Evolutionary conservation across 345 rosid species (phyloP).

Genomic region (Eutrema japonicum): DNA sequence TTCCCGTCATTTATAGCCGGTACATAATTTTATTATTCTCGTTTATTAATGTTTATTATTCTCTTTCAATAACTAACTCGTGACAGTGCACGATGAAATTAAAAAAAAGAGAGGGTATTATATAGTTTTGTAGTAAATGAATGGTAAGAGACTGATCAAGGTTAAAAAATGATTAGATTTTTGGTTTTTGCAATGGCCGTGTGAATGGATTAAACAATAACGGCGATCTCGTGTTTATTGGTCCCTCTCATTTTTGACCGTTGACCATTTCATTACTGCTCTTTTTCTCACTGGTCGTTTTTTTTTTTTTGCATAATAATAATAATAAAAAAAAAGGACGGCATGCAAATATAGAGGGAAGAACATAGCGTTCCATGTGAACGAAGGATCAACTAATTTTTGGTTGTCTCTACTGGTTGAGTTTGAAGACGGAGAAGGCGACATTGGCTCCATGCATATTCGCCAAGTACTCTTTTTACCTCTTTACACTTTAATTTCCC

Average conservation of each 20-base stretch:
- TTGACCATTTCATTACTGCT: slow-evolving; percentile 22
- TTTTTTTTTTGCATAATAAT: neutral
- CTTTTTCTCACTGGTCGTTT: neutral
- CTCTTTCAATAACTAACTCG: slow-evolving; percentile 35
- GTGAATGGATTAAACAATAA: slow-evolving; percentile 32
- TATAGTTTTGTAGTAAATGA: slow-evolving; percentile 5
- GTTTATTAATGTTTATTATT: slow-evolving; percentile 10
- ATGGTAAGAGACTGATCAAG: neutral
- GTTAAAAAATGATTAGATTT: neutral
- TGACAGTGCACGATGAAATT: slow-evolving; percentile 37
- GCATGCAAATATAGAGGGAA: slow-evolving; percentile 85
- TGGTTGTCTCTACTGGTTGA: slow-evolving; percentile 89
- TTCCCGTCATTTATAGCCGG: slow-evolving; percentile 76
- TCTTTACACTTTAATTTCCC: slow-evolving; percentile 19
- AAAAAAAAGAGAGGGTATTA: neutral
- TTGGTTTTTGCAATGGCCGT: neutral
- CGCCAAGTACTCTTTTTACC: slow-evolving; percentile 58
- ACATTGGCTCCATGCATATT: slow-evolving; percentile 92
- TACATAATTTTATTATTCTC: slow-evolving; percentile 28
- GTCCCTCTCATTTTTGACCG: slow-evolving; percentile 37
- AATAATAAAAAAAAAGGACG: slow-evolving; percentile 53
- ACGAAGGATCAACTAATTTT: slow-evolving; percentile 86
- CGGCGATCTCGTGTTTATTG: slow-evolving; percentile 34
- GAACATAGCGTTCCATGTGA: slow-evolving; percentile 87
- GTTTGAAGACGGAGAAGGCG: slow-evolving; percentile 98